A percentile compares a stretch with the other conserved stretches of the same genome.
Evolutionary conservation across 176 grass and related monocot genomes (phyloP).

Genomic region (Dactylis glomerata): DNA sequence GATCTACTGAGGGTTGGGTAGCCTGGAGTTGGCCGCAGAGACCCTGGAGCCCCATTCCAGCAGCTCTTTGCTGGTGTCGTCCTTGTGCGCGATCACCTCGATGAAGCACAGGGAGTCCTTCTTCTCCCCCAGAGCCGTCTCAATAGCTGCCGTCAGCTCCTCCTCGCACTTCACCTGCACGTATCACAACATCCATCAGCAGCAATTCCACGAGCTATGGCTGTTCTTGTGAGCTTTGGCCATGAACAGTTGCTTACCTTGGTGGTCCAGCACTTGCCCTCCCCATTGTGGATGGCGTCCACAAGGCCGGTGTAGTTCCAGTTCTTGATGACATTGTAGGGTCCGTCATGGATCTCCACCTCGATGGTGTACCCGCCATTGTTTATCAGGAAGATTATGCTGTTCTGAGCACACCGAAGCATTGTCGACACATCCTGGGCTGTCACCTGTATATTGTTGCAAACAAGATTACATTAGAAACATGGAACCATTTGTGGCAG

Average conservation of each 20-base stretch:
- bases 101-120: slow-evolving; percentile 42
- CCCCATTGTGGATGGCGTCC: slow-evolving; percentile 4
- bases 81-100: slow-evolving; percentile 43
- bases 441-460: not conserved
- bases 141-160: slow-evolving; percentile 27
- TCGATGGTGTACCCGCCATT: not conserved
- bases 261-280: too few species aligned
- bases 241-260: too few species aligned
- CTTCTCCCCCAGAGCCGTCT: not conserved
- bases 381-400: not conserved
- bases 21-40: slow-evolving; percentile 53
- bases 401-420: not conserved
- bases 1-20: slow-evolving; percentile 58
- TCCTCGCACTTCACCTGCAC: slow-evolving; percentile 23
- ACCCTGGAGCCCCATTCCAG: slow-evolving; percentile 74
- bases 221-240: too few species aligned
- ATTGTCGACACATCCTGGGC: not conserved
- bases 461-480: not conserved
- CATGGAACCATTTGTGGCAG: not conserved
- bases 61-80: slow-evolving; percentile 74
- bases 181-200: not conserved
- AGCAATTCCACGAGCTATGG: not conserved
- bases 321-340: slow-evolving; percentile 34
- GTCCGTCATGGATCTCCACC: not conserved
- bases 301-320: slow-evolving; percentile 49